A percentile compares a stretch with the other conserved stretches of the same genome.
Evolutionary conservation across 2,329 filamentous ascomycete genomes (phyloP).

Genomic region (Aspergillus felis): DNA sequence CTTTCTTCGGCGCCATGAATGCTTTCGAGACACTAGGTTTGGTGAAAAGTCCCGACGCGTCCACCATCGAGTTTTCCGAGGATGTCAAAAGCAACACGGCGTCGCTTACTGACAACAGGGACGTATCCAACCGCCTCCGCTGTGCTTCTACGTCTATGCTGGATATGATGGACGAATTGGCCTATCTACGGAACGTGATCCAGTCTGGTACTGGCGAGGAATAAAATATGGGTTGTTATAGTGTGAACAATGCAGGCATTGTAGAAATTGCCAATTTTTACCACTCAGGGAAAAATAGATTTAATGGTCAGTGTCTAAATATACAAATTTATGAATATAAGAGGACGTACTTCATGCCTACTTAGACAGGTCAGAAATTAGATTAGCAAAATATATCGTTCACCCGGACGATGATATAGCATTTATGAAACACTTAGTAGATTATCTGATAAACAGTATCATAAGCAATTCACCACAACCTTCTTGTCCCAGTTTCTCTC

Average conservation of each 20-base stretch:
- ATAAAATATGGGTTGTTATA: neutral
- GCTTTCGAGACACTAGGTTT: constrained; percentile 26
- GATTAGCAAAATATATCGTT: neutral
- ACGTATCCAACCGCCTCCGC: constrained; percentile 10
- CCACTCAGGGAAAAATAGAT: neutral
- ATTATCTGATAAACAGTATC: neutral
- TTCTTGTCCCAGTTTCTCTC: neutral
- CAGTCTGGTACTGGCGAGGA: constrained; percentile 26
- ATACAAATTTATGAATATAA: neutral
- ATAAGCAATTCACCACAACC: neutral
- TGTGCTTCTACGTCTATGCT: constrained; percentile 38
- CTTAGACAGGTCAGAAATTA: too few species aligned
- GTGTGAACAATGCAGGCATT: neutral
- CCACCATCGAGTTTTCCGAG: constrained; percentile 20
- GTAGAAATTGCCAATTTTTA: neutral
- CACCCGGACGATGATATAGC: neutral
- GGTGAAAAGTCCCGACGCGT: constrained; percentile 21
- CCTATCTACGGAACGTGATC: constrained; percentile 49
- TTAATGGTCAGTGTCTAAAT: too few species aligned
- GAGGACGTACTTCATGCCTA: neutral
- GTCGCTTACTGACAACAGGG: neutral
- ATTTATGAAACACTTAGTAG: neutral
- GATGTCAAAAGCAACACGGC: constrained; percentile 3
- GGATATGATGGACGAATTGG: constrained; percentile 49
- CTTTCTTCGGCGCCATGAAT: constrained; percentile 30